These are phyloP conservation scores for Entomophthora muscae DNA, from an alignment of 371 early-diverging fungal species.

Conservation along the genomic window DNA sequence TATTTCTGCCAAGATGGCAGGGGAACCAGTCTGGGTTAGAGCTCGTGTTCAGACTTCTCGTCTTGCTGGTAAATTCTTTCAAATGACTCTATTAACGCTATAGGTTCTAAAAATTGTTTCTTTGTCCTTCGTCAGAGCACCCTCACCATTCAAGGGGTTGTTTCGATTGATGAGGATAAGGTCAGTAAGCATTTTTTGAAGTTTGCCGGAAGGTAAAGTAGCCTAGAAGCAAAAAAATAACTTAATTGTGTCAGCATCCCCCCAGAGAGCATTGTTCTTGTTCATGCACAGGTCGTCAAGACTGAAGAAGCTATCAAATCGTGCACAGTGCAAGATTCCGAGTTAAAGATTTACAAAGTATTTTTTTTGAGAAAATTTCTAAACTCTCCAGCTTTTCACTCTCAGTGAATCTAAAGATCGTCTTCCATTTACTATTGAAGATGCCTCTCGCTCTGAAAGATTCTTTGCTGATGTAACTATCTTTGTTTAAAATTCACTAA, in stretches of 20 bases:
- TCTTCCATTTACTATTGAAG: constrained; percentile 92
- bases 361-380: not conserved
- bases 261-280: constrained; percentile 74
- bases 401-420: constrained; percentile 59
- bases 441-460: constrained; percentile 77
- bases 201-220: constrained; percentile 49
- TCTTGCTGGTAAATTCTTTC: constrained; percentile 43
- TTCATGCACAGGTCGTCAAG: constrained; percentile 62
- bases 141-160: constrained; percentile 76
- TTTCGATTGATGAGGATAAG: constrained; percentile 38
- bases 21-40: constrained; percentile 58
- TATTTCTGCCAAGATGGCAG: constrained; percentile 42
- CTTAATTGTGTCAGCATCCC: constrained; percentile 33
- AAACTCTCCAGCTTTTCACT: constrained; percentile 32
- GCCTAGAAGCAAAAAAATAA: not conserved
- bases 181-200: constrained; percentile 94
- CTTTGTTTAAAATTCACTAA: not conserved
- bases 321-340: constrained; percentile 81
- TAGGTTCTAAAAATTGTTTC: constrained; percentile 76
- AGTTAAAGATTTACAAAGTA: constrained; percentile 58
- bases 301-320: constrained; percentile 73
- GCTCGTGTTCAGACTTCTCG: constrained; percentile 85
- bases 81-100: not conserved
- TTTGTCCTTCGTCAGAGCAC: constrained; percentile 77
- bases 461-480: constrained; percentile 36